Evolutionary conservation across 2,329 filamentous ascomycete genomes (phyloP).

Genomic region (Leptographium procerum): DNA sequence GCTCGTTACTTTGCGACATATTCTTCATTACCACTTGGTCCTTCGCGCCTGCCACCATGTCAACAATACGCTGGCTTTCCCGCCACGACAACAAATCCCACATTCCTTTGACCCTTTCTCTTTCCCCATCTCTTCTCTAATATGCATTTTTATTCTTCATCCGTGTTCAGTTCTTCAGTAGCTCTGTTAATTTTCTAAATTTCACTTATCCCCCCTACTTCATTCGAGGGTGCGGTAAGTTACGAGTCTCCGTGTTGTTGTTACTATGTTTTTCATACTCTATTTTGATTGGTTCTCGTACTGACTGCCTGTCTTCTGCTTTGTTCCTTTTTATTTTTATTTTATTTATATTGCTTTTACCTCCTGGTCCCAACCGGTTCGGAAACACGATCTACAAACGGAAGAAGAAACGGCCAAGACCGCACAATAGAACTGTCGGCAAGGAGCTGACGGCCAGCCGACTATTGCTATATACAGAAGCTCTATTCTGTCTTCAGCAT

Average conservation of each 20-base stretch:
- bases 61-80: neutral
- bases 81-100: neutral
- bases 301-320: neutral
- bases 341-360: neutral
- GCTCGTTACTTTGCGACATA: constrained; percentile 5
- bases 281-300: neutral
- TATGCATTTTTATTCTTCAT: neutral
- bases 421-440: neutral
- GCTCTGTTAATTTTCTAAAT: too few species aligned
- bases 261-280: neutral
- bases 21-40: neutral
- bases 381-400: neutral
- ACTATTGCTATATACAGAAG: neutral
- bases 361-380: neutral
- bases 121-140: neutral
- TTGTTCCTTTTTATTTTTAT: neutral
- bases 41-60: neutral
- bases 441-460: neutral
- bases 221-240: neutral
- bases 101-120: neutral
- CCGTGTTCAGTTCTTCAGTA: neutral
- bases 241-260: neutral
- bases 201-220: neutral
- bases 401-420: neutral
- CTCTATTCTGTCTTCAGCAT: neutral